Evolutionary conservation across 1,284 basidiomycete species (phyloP), one percentile per base, ranked within the genome.

Genomic region (Rhodofomes roseus): DNA sequence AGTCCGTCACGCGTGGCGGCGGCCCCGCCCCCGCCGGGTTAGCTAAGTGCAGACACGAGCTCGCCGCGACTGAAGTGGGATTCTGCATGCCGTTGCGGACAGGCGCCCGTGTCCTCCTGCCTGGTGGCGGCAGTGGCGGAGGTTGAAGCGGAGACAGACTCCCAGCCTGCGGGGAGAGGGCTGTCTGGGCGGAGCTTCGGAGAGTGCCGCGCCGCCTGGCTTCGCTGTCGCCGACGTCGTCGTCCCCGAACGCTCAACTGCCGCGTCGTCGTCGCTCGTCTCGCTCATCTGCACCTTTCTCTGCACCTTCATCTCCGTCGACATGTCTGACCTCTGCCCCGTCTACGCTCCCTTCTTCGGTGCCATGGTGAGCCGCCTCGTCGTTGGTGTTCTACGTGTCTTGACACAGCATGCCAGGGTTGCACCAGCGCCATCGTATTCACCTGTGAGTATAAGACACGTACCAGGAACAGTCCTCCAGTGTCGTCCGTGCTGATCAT

Each of bases 291-390:
- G 18, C 23, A 29, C 58, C 56, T 50, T 58, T 61, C 46, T 25
- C 20, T 27, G 25, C 20, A 23, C 25, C 16, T 18, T 53, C 23
- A 12, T 41, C 36, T 50, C 39, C 55, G 41, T 54, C 54, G 74
- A 65, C 74, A 91, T 92, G 89, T 90, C 92, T 68, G 93, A 95
- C 70, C 82, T 93, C 67, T 96, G 94, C 78, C 93, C 94, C 56
- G 92, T 94, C 60, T 96, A 96, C 78, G 92, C 95, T 64, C 95
- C 96, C 70, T 98, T 98, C 83, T 98, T 98, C 72, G 93, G 95
- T 72, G 93, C 92, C 61, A 94, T 97, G 93, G 92, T 92, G 68
- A 74, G 90, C 78, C 16, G 50, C 0, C 27, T 34, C 54, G 39
- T 37, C 39, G 48, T 11, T 27, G 22, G 11, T n/a, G 29, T 56